Evolutionary conservation across 2,329 filamentous ascomycete species (phyloP).

Genomic region (Colletotrichum aenigma): DNA sequence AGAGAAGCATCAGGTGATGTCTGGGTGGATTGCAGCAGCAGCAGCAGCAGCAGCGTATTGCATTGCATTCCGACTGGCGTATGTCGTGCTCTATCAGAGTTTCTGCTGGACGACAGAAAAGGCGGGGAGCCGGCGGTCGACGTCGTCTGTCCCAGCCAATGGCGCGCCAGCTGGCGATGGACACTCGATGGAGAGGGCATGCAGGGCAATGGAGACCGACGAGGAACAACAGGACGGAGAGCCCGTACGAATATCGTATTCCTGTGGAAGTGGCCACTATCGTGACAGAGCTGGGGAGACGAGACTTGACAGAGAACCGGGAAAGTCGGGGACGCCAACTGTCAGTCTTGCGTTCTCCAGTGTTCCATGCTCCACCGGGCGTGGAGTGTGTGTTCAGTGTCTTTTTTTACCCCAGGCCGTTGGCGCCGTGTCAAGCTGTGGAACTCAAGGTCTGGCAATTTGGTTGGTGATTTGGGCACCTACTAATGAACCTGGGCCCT

Average conservation of each 20-base stretch:
- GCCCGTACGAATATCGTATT: background rate
- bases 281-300: background rate
- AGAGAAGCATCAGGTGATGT: background rate
- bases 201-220: background rate
- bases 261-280: background rate
- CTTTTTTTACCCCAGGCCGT: background rate
- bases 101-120: background rate
- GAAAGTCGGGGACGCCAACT: background rate
- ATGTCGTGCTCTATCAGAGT: background rate
- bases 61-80: background rate
- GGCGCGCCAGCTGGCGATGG: background rate
- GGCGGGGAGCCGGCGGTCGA: background rate
- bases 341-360: background rate
- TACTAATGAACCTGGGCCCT: background rate
- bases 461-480: background rate
- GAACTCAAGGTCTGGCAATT: background rate
- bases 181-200: background rate
- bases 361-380: background rate
- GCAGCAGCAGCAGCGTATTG: background rate
- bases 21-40: background rate
- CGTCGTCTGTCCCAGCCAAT: background rate
- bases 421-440: background rate
- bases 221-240: background rate
- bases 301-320: background rate
- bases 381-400: background rate